Evolutionary conservation across 805 yeast species (phyloP).

Genomic region (Starmerella etchellsii): DNA sequence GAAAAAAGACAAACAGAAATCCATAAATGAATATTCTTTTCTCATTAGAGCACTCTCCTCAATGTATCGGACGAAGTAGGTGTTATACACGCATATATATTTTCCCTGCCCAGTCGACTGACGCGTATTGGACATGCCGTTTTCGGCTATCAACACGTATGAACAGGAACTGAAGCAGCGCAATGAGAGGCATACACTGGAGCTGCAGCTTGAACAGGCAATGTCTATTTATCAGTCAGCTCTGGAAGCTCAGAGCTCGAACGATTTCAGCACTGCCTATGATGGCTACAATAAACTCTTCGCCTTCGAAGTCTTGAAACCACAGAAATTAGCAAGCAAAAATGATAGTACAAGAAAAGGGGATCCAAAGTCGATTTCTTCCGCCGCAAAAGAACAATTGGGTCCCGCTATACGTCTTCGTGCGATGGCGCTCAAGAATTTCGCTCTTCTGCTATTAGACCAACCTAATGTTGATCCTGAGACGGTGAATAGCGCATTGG

Average conservation of each 20-base stretch:
- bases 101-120: too few relatives aligned
- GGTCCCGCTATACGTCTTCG: constrained; percentile 51
- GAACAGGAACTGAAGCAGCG: constrained; percentile 59
- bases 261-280: constrained; percentile 39
- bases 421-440: constrained; percentile 65
- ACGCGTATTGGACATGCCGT: constrained; percentile 32
- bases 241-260: constrained; percentile 43
- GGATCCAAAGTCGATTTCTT: constrained; percentile 34
- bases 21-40: too few relatives aligned
- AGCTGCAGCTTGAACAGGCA: constrained; percentile 79
- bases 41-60: too few relatives aligned
- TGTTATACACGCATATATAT: too few relatives aligned
- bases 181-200: constrained; percentile 82
- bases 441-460: constrained; percentile 57
- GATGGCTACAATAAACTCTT: constrained; percentile 49
- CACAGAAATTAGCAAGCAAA: constrained; percentile 7
- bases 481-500: constrained; percentile 7
- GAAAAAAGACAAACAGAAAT: too few relatives aligned
- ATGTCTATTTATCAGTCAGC: constrained; percentile 64
- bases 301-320: constrained; percentile 48
- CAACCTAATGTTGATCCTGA: constrained; percentile 15
- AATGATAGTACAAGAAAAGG: background rate
- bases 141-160: constrained; percentile 64
- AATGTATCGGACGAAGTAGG: too few relatives aligned
- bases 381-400: constrained; percentile 6